Base-by-base conservation (phyloP, 1,284 basidiomycete species). In the Entoloma clypeatum region DNA sequence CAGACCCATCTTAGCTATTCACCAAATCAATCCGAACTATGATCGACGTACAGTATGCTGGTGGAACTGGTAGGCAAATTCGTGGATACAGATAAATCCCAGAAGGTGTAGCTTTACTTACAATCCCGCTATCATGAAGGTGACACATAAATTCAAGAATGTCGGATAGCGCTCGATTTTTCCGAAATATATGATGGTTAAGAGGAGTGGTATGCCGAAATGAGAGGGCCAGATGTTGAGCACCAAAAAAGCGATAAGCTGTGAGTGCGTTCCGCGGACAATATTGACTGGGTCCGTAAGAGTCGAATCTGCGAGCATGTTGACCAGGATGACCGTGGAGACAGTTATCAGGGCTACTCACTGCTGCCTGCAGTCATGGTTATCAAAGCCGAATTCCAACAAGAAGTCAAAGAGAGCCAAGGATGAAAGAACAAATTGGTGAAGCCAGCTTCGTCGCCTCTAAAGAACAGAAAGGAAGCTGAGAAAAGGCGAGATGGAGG, bases 171-270 rank as follows among this genome's bases (percentile, higher is more conserved):
- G 61, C 36, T 65, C 55, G 17, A 74, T 61, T 41, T 57, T 59
- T 51, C 61, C 69, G 22, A 64, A 53, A 3, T 65, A 43, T 6
- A 72, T 65, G 22, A 68, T 55, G 2, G 56, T 57, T 6, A 74
- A 53, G 8, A 74, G 54, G n/a, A 72, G 18, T 11, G 71, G 71
- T 14, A 74, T 62, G 5, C 69, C 69, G 38, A 72, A 56, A 52
- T 73, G 71, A 7, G 71, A 69, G 3, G 73, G 62, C 67, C 68
- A 71, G 49, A 72, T 62, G 47, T 74, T 72, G 39, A 75, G 51
- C n/a, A 71, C 58, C 42, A 74, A 58, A 48, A 68, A 74, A 5
- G 59, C 56, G 3, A 68, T 49, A 13, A 73, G 55, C 44, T 71
- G 57, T 7, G 55, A 41, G 45, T 68, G 59, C 4, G 66, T 71